A percentile compares a stretch with the other conserved stretches of the same genome.
phyloP scores from a whole-genome alignment of 345 rosid species.

The Lumnitzera racemosa region DNA sequence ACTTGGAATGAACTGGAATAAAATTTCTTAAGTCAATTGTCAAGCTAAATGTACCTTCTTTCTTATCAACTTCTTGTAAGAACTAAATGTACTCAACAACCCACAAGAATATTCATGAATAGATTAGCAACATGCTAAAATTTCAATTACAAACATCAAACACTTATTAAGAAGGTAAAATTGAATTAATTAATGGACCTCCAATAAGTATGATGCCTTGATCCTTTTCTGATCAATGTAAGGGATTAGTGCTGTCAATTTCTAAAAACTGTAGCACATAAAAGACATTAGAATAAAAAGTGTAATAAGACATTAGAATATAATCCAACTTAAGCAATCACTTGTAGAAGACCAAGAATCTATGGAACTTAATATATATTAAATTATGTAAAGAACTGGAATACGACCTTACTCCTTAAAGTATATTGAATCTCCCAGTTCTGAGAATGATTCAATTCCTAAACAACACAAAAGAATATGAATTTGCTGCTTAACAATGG shows the following conservation, averaged over 20 bases:
- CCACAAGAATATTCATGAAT: slow-evolving; percentile 24
- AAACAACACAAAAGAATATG: no score
- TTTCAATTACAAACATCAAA: not conserved
- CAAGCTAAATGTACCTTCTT: no score
- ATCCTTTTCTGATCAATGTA: slow-evolving; percentile 89
- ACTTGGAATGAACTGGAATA: no score
- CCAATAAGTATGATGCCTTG: slow-evolving; percentile 88
- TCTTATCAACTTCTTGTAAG: slow-evolving; percentile 85
- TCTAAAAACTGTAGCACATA: slow-evolving; percentile 80
- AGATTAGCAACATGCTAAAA: not conserved
- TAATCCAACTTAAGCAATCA: no score
- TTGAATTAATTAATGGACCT: slow-evolving; percentile 35
- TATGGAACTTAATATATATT: slow-evolving; percentile 66
- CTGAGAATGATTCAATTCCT: slow-evolving; percentile 89
- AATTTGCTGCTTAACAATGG: no score
- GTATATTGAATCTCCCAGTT: slow-evolving; percentile 90
- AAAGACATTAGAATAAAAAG: no score
- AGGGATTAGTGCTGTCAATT: slow-evolving; percentile 78
- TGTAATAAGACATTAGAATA: no score
- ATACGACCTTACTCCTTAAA: slow-evolving; percentile 60
- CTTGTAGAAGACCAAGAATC: slow-evolving; percentile 11
- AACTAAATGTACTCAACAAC: slow-evolving; percentile 90
- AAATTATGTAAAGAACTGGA: slow-evolving; percentile 70
- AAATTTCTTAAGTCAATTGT: no score
- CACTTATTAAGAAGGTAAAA: not conserved